Base-by-base conservation (phyloP, 306 rosid species). In the Fagus sylvatica region DNA sequence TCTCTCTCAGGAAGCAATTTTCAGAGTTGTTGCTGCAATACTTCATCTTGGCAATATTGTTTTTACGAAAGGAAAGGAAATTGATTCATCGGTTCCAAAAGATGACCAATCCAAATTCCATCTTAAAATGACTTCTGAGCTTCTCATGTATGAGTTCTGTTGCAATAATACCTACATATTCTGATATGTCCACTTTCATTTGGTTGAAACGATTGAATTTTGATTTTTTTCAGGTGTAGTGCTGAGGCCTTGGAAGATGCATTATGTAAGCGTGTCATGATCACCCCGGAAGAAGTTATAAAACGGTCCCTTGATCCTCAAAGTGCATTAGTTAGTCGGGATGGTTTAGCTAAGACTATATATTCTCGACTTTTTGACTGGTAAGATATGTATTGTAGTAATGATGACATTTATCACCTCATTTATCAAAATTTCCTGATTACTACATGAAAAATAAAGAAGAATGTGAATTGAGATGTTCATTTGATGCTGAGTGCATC, bases 271-370 rank as follows among this genome's bases (percentile, higher is more conserved):
- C 98, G 99, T 81, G 91, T 93, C 83, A 95, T 95, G 99, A 84
- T 95, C 86, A 95, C 99, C 46, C 99, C 99, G 4, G 98, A 91
- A 90, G 98, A 94, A 90, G 90, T 94, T 71, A 94, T 94, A 74
- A 94, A 90, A 79, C 90, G 97, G 69, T 91, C 96, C 60, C 88
- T 94, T 78, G 98, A 94, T 87, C 98, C 98, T 77, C 90, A 90
- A 79, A 94, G 96, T 82, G 98, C 98, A 54, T 74, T 83, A 46
- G 53, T 89, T 76, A 94, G 94, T 74, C 85, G 97, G 72, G 98
- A 94, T 79, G 98, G 96, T 79, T 77, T 94, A 71, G 98, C 98
- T 6, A 94, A 94, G 85, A 90, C 97, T 69, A 76, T 94, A 78
- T 94, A 94, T 84, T 94, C 96, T 78, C 90, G 97, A 71, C 85